Conservation (phyloP, 1,284 basidiomycete species). For the Afroboletus lepidellus region DNA sequence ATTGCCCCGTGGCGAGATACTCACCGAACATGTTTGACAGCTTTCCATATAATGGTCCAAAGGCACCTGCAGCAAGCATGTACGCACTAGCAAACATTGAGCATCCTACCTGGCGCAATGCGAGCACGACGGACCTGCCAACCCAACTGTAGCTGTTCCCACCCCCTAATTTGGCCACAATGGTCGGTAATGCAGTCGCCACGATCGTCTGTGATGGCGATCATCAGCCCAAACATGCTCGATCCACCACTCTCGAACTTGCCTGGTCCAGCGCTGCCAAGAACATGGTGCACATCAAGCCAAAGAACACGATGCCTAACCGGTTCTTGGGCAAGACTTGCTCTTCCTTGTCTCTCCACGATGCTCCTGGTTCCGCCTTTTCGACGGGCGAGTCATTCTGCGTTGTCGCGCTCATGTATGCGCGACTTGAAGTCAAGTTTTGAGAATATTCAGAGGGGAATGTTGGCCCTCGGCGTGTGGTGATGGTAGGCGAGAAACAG, state of each 20-base stretch:
- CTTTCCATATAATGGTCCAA: conserved; percentile 76
- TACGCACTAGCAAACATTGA: conserved; percentile 54
- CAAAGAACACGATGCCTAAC: conserved; percentile 52
- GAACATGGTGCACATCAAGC: conserved; percentile 55
- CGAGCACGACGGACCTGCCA: conserved; percentile 51
- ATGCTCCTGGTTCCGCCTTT: conserved; percentile 41
- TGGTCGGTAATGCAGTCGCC: conserved; percentile 79
- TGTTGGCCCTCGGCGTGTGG: too few relatives aligned
- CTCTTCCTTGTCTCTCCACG: conserved; percentile 54
- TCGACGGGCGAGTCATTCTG: conserved; percentile 20
- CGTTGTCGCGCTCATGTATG: conserved; percentile 5
- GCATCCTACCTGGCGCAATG: neutral
- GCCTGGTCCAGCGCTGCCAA: conserved; percentile 63
- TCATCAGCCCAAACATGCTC: neutral
- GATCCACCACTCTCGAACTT: conserved; percentile 1
- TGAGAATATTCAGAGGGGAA: too few relatives aligned
- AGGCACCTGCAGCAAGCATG: conserved; percentile 65
- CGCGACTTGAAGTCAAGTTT: neutral
- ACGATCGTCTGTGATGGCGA: conserved; percentile 60
- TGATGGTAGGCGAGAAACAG: neutral
- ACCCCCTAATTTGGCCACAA: conserved; percentile 53
- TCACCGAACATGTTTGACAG: conserved; percentile 60
- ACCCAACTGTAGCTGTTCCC: conserved; percentile 48
- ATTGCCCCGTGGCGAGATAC: neutral
- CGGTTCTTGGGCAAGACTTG: conserved; percentile 59